These are phyloP conservation scores for Saturnispora zaruensis DNA, from an alignment of 805 yeast genomes.

Conservation along the genomic window DNA sequence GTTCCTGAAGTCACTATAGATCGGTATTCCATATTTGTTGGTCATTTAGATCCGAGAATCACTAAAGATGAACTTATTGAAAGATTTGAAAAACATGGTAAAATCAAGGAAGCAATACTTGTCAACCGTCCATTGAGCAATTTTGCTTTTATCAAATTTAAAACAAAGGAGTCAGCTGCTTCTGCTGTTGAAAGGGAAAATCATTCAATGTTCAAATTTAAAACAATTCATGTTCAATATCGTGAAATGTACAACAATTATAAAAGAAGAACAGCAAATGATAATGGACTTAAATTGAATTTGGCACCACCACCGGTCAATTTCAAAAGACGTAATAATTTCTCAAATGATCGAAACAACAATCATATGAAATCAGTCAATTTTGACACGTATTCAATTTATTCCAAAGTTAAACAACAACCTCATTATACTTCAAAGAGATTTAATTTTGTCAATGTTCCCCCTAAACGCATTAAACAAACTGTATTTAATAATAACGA, in stretches of 20 bases:
- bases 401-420: background rate
- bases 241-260: conserved; percentile 46
- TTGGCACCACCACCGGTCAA: conserved; percentile 82
- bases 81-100: conserved; percentile 63
- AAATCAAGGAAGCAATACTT: conserved; percentile 46
- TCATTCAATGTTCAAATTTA: conserved; percentile 63
- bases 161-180: conserved; percentile 66
- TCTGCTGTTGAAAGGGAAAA: conserved; percentile 81
- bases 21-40: conserved; percentile 66
- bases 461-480: conserved; percentile 3
- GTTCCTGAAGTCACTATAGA: conserved; percentile 45
- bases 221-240: conserved; percentile 80
- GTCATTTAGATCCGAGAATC: conserved; percentile 52
- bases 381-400: conserved; percentile 5
- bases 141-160: conserved; percentile 69
- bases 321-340: conserved; percentile 35
- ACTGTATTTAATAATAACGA: conserved; percentile 2
- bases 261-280: conserved; percentile 24
- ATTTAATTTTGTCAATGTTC: background rate
- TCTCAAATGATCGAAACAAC: background rate
- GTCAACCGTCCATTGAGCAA: conserved; percentile 43
- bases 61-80: conserved; percentile 46
- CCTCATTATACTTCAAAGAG: background rate
- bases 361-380: conserved; percentile 5
- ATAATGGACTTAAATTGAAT: conserved; percentile 22